These are phyloP conservation scores for Cladosporium phlei DNA, from an alignment of 2,329 filamentous ascomycete genomes.

Conservation along the genomic window DNA sequence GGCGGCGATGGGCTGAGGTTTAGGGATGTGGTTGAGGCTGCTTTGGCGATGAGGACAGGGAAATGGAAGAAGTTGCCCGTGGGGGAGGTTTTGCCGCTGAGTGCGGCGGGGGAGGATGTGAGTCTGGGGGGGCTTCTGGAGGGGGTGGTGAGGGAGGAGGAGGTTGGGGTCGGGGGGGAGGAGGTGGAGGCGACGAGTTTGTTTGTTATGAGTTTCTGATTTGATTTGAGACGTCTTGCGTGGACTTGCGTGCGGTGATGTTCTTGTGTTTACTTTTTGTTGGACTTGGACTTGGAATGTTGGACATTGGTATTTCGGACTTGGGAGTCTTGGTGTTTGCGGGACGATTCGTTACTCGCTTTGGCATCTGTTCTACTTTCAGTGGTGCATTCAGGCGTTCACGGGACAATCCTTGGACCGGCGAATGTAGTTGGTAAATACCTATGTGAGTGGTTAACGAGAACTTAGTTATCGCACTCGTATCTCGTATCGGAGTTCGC, in stretches of 20 bases:
- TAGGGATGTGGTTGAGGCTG: not conserved
- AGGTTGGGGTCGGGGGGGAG: not conserved
- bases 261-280: not conserved
- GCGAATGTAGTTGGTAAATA: too few species aligned
- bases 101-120: constrained; percentile 2
- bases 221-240: too few species aligned
- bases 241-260: too few species aligned
- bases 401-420: not conserved
- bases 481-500: too few species aligned
- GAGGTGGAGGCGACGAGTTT: constrained; percentile 2
- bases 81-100: constrained; percentile 2
- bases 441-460: too few species aligned
- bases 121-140: constrained; percentile 5
- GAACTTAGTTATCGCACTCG: too few species aligned
- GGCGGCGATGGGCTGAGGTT: constrained; percentile 1
- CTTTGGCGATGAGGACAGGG: not conserved
- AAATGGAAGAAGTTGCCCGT: constrained; percentile 7
- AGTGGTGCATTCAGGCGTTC: not conserved
- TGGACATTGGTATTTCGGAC: too few species aligned
- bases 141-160: not conserved
- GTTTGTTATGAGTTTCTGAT: not conserved
- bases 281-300: too few species aligned
- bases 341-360: not conserved
- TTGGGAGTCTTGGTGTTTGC: too few species aligned
- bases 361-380: not conserved